Conservation (phyloP, 2,329 filamentous ascomycete species). For the Penicillium sp. region DNA sequence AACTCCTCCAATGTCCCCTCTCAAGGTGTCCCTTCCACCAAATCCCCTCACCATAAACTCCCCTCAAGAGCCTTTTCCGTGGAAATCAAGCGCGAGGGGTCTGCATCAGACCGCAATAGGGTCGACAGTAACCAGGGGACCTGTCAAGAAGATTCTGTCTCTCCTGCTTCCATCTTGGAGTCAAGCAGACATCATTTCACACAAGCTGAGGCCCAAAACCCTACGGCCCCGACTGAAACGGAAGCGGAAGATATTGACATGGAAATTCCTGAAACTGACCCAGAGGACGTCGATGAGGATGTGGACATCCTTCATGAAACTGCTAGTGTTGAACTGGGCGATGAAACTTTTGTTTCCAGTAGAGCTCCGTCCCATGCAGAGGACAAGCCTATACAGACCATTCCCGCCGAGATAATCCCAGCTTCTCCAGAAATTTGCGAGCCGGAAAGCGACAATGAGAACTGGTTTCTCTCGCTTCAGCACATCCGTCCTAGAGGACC, state of each 20-base stretch:
- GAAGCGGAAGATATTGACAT: background rate
- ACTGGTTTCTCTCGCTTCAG: conserved; percentile 34
- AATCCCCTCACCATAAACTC: background rate
- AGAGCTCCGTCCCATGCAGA: background rate
- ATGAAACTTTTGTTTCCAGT: conserved; percentile 19
- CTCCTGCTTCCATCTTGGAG: background rate
- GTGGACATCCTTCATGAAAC: conserved; percentile 30
- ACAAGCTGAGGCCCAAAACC: background rate
- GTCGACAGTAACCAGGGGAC: background rate
- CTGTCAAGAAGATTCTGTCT: background rate
- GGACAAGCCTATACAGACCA: background rate
- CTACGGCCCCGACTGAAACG: background rate
- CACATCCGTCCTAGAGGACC: conserved; percentile 21
- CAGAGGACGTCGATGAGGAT: conserved; percentile 6
- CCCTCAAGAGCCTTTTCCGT: conserved; percentile 3
- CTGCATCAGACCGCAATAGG: background rate
- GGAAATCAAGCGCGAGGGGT: conserved; percentile 9
- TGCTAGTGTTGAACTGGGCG: conserved; percentile 41
- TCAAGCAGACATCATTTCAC: background rate
- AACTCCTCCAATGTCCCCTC: conserved; percentile 16
- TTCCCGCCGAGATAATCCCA: background rate
- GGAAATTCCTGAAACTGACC: conserved; percentile 12
- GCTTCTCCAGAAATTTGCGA: conserved; percentile 3
- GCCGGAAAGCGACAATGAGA: conserved; percentile 18
- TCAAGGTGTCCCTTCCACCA: background rate